Evolutionary conservation across 2,329 filamentous ascomycete genomes (phyloP).

Genomic region (Xylaria hypoxylon): DNA sequence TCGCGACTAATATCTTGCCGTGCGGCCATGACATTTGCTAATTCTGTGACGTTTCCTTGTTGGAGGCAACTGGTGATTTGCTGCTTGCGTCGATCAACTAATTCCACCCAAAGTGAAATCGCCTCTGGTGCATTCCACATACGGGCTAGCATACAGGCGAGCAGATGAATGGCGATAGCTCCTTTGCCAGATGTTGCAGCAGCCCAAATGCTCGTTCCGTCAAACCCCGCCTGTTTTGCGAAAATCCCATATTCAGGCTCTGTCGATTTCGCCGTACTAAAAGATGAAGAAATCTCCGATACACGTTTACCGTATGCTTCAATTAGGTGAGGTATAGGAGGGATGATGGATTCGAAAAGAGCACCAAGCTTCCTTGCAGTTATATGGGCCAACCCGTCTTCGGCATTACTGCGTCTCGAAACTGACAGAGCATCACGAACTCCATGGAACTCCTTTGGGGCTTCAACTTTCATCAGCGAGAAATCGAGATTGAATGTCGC

Average conservation of each 20-base stretch:
- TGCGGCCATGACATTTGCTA: no score
- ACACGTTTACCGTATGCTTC: no score
- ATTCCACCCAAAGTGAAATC: slow-evolving; percentile 52
- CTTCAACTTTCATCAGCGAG: slow-evolving; percentile 18
- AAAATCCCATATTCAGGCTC: slow-evolving; percentile 28
- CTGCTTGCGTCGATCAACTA: slow-evolving; percentile 39
- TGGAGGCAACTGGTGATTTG: neutral
- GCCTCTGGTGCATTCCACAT: slow-evolving; percentile 48
- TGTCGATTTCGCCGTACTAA: neutral
- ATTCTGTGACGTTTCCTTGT: no score
- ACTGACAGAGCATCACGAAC: slow-evolving; percentile 9
- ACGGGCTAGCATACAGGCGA: slow-evolving; percentile 54
- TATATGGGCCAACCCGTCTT: slow-evolving; percentile 42
- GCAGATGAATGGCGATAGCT: slow-evolving; percentile 46
- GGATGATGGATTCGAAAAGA: no score
- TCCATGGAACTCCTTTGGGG: slow-evolving; percentile 14
- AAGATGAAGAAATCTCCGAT: no score
- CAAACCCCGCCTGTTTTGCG: slow-evolving; percentile 42
- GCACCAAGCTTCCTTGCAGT: slow-evolving; percentile 43
- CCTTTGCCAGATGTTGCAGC: slow-evolving; percentile 48
- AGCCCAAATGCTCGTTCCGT: slow-evolving; percentile 50
- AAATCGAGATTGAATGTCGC: slow-evolving; percentile 24
- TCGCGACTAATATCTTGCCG: no score
- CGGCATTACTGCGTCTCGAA: slow-evolving; percentile 1
- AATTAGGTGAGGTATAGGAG: no score